Percentiles rank a stretch among this genome's conserved stretches.
Conservation (phyloP, 2,329 filamentous ascomycete species). For the Penicillium corylophilum region DNA sequence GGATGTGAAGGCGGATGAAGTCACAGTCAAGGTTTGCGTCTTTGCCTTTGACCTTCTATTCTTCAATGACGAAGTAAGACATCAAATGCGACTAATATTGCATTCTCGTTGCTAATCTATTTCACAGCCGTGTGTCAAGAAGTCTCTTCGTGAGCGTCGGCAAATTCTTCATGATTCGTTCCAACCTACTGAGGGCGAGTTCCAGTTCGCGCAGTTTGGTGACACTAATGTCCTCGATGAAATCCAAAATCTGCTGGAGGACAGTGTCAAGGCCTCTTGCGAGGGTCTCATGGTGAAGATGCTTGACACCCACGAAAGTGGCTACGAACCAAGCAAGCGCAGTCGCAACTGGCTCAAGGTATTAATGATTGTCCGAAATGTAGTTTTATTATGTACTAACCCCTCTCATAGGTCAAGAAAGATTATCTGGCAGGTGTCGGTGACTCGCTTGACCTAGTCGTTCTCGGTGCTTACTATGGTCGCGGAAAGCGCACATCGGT, state of each 20-base stretch:
- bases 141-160: constrained; percentile 78
- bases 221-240: constrained; percentile 87
- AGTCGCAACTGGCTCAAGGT: constrained; percentile 98
- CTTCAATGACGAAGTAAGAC: constrained; percentile 73
- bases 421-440: constrained; percentile 93
- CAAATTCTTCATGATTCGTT: constrained; percentile 74
- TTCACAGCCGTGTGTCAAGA: constrained; percentile 71
- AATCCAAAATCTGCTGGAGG: constrained; percentile 88
- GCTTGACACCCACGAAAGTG: constrained; percentile 87
- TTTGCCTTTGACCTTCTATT: constrained; percentile 96
- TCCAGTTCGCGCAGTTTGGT: constrained; percentile 82
- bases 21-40: constrained; percentile 95
- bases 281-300: constrained; percentile 99
- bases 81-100: neutral
- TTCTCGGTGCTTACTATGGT: constrained; percentile 90
- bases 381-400: neutral
- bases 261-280: constrained; percentile 91
- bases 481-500: constrained; percentile 94
- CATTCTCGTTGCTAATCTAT: neutral
- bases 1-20: constrained; percentile 91
- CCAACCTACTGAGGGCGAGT: constrained; percentile 78
- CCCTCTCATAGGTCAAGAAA: constrained; percentile 73
- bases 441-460: constrained; percentile 93
- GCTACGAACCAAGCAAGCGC: constrained; percentile 93
- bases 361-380: constrained; percentile 22